Percentiles rank a stretch among this genome's conserved stretches.
Evolutionary conservation across 345 rosid genomes (phyloP).

Genomic region (Gossypium rotundifolium): DNA sequence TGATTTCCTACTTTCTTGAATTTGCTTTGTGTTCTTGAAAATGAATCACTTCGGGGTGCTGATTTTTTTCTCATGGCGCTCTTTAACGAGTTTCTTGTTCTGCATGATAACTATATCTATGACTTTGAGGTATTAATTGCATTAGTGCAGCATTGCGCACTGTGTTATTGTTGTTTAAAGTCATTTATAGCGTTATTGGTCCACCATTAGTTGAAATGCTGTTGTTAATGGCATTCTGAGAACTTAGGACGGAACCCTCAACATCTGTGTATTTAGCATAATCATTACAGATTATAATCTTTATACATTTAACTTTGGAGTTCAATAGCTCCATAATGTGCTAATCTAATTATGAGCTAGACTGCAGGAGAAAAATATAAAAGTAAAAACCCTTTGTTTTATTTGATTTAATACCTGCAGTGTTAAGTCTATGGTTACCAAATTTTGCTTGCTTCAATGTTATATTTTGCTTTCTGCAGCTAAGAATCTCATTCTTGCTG

Average conservation of each 20-base stretch:
- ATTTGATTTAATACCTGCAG: neutral
- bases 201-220: neutral
- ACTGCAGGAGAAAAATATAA: neutral
- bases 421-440: neutral
- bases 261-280: neutral
- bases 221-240: neutral
- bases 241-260: neutral
- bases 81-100: neutral
- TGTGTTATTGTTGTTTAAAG: neutral
- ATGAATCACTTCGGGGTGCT: too few species aligned
- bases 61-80: neutral
- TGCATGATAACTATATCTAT: neutral
- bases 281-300: neutral
- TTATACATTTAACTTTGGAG: neutral
- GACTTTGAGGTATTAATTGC: neutral
- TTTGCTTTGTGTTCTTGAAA: neutral
- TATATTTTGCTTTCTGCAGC: slow-evolving; percentile 41
- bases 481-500: slow-evolving; percentile 88
- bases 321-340: neutral
- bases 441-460: neutral
- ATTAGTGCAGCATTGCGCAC: neutral
- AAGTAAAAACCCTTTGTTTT: neutral
- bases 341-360: neutral
- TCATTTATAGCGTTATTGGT: neutral
- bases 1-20: neutral